Conservation (phyloP, 805 yeast genomes). For the Helenozyma baotianmanensis region DNA sequence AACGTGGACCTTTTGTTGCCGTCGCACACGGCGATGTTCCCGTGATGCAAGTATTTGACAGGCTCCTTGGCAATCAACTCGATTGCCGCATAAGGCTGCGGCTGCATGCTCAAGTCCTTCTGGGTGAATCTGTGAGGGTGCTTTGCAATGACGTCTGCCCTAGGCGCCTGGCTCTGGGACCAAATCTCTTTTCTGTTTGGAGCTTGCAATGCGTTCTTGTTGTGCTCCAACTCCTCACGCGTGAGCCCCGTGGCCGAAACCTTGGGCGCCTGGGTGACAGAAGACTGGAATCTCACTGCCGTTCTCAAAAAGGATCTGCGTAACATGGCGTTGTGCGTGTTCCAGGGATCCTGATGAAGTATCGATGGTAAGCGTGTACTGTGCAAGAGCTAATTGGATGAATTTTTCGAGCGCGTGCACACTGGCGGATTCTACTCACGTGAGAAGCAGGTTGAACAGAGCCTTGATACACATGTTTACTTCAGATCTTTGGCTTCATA, state of each 20-base stretch:
- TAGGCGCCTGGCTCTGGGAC: conserved; percentile 64
- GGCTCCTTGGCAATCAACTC: conserved; percentile 77
- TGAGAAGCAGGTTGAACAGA: neutral
- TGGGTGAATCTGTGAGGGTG: conserved; percentile 66
- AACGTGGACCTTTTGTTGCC: conserved; percentile 65
- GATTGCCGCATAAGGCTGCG: conserved; percentile 79
- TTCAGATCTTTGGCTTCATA: no score
- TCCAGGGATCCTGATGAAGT: no score
- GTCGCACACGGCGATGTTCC: conserved; percentile 72
- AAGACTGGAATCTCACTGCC: conserved; percentile 10
- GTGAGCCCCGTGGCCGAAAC: conserved; percentile 15
- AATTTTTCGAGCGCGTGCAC: neutral
- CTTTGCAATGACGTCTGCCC: conserved; percentile 48
- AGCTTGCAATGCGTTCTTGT: conserved; percentile 53
- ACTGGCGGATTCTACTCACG: neutral
- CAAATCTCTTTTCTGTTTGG: conserved; percentile 71
- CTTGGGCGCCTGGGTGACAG: conserved; percentile 7
- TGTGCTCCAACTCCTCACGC: conserved; percentile 16
- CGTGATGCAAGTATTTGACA: conserved; percentile 49
- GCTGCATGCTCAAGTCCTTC: conserved; percentile 62
- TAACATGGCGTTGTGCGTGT: no score
- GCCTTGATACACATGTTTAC: conserved; percentile 1
- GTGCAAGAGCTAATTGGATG: no score
- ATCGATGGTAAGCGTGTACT: no score
- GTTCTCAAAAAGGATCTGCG: conserved; percentile 2